Percentiles rank a stretch among this genome's conserved stretches.
These are phyloP conservation scores for Wallacemonas sp. DNA, from an alignment of 208 protist species.

Conservation along the genomic window DNA sequence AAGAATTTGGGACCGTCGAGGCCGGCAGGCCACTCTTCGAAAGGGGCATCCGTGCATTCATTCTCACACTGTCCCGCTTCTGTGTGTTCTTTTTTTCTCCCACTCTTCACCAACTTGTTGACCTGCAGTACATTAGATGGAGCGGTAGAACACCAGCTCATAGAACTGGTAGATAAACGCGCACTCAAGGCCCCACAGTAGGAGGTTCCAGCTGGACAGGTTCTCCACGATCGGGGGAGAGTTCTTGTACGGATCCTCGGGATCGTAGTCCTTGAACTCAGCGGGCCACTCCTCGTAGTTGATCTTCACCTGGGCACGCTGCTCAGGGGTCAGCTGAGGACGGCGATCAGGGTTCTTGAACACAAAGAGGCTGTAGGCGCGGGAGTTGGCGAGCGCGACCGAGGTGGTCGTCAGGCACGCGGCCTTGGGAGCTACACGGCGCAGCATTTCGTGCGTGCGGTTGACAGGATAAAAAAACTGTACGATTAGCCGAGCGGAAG, in stretches of 20 bases:
- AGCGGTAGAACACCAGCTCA: slow-evolving; percentile 86
- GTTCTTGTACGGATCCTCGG: slow-evolving; percentile 93
- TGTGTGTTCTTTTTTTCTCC: no score
- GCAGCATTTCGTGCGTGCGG: slow-evolving; percentile 52
- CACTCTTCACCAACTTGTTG: no score
- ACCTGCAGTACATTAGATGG: slow-evolving; percentile 47
- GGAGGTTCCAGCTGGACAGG: slow-evolving; percentile 88
- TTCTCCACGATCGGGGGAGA: slow-evolving; percentile 84
- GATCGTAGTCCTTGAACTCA: slow-evolving; percentile 91
- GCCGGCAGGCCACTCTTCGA: no score
- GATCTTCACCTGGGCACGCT: slow-evolving; percentile 86
- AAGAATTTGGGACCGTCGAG: no score
- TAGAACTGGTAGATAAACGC: slow-evolving; percentile 93
- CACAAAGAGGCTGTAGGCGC: slow-evolving; percentile 84
- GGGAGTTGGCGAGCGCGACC: slow-evolving; percentile 47
- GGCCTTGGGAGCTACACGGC: slow-evolving; percentile 57
- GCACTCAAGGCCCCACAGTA: slow-evolving; percentile 84
- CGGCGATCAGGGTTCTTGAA: slow-evolving; percentile 89
- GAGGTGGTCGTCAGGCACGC: slow-evolving; percentile 33
- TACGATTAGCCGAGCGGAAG: neutral
- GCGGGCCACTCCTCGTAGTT: slow-evolving; percentile 90
- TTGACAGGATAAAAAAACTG: neutral
- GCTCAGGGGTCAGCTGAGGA: slow-evolving; percentile 86
- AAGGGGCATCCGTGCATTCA: no score
- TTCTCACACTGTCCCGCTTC: no score